Conservation (phyloP, 2,329 filamentous ascomycete species). For the Aureobasidium mangrovei region DNA sequence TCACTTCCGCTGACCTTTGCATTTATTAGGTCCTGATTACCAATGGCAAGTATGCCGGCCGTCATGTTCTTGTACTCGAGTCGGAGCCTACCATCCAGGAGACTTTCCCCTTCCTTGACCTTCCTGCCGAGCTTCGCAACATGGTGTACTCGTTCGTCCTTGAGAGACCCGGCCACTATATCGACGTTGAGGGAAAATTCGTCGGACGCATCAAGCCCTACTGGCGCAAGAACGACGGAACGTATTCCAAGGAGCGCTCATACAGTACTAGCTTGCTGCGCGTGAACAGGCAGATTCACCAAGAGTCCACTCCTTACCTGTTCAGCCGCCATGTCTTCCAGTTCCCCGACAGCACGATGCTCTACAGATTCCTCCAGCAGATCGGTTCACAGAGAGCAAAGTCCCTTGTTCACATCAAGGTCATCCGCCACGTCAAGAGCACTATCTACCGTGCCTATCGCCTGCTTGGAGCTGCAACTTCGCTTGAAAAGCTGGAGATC, state of each 20-base stretch:
- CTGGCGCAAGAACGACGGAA: not conserved
- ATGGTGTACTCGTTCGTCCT: constrained; percentile 17
- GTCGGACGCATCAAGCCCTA: not conserved
- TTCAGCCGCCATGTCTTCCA: constrained; percentile 3
- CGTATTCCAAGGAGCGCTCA: not conserved
- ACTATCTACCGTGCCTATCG: not conserved
- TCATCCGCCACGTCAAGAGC: not conserved
- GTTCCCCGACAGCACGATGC: not conserved
- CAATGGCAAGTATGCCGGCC: constrained; percentile 15
- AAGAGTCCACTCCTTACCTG: not conserved
- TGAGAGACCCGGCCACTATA: not conserved
- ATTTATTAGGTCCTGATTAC: constrained; percentile 14
- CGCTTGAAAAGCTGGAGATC: not conserved
- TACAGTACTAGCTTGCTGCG: not conserved
- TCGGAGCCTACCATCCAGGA: constrained; percentile 10
- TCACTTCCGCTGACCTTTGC: not conserved
- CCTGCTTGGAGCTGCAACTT: not conserved
- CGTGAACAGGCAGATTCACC: not conserved
- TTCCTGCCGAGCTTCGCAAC: constrained; percentile 19
- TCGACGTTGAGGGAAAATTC: not conserved
- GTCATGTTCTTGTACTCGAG: constrained; percentile 16
- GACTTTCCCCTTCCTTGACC: constrained; percentile 13
- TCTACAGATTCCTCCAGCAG: not conserved
- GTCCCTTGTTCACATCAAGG: not conserved
- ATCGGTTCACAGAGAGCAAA: not conserved